Base-by-base conservation (phyloP, 2,329 filamentous ascomycete species). In the Epichloe glyceriae region DNA sequence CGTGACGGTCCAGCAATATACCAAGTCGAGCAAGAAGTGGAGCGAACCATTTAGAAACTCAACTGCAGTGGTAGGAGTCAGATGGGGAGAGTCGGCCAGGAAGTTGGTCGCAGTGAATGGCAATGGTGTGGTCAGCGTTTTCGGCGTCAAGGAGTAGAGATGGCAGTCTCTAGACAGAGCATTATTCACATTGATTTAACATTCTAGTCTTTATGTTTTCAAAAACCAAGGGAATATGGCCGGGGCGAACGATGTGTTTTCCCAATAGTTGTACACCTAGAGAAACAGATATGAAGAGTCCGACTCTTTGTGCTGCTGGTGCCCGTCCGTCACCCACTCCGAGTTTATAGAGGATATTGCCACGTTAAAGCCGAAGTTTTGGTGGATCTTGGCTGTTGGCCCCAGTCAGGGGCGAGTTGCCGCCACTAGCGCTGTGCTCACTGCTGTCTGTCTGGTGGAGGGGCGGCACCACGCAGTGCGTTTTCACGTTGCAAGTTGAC, bases 1-100 rank as follows among this genome's bases (percentile, higher is more conserved):
- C 30, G 72, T 96, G 45, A 87, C 86, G 5, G 87, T 98, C 40
- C 88, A 93, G 66, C 86, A 95, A 61, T 98, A 94, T 68, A 78
- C 79, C 55, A 98, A 97, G 76, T 74, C 82, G 49, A 77, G 80
- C 54, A 98, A 95, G 78, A 76, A 78, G 52, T 98, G 93, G 93
- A 85, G 82, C 43, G 89, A 96, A 72, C 84, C 86, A 10, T 73
- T 96, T 57, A 79, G 85, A 60, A 88, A 80, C 63, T 86, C 85
- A 3, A 77, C 88, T 22, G 78, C 85, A 15, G 84, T 85, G 0
- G 79, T 83, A 33, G 81, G 83, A 19, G 75, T 94, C 46, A 75
- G 77, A 54, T 98, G 91, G 91, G 88, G 88, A 7, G 70, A 76
- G 22, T 76, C 79, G 47, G 91, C 85, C 11, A 82, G 82, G 66